Base-by-base conservation (phyloP, 495 filamentous ascomycete genomes). In the Talaromyces liani region DNA sequence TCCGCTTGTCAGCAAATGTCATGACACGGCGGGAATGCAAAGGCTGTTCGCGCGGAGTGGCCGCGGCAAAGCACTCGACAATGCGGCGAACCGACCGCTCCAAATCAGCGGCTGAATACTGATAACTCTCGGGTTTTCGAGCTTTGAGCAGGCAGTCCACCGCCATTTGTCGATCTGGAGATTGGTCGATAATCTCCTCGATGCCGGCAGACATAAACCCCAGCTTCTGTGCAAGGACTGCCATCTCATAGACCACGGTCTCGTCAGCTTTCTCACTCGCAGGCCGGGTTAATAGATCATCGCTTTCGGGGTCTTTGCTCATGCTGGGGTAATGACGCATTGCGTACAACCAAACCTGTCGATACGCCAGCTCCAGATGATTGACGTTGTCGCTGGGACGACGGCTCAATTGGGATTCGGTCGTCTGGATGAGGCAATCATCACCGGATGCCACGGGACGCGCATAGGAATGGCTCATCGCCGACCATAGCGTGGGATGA, bases 141-240 rank as follows among this genome's bases (percentile, higher is more conserved):
- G 75, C 72, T 49, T 73, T 39, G n/a, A 76, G 63, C 3, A 77
- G 63, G 34, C 72, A 66, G 3, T 36, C 66, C n/a, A 56, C 64
- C 6, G 69, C 67, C 58, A 77, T 75, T 60, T 73, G 60, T 31
- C 66, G 61, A 63, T 77, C 70, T 14, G 72, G 66, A 29, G 64
- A 75, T 36, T 61, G 54, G 14, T 68, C 22, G 1, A 68, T 64
- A 10, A 76, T 31, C n/a, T 31, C 61, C 18, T 55, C 25, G 36
- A 77, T 73, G 34, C 68, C 14, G 0, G 64, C 33, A 20, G 70
- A 72, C 18, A 64, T 8, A 61, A 74, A 76, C 25, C 75, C 69
- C 9, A 78, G 69, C 18, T 63, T 49, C 18, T 56, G 36, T 20
- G 70, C 66, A 27, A 75, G 66, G 39, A 45, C 58, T 31, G 72